Base-by-base conservation (phyloP, 352 stramenopile species). In the Phytophthora podocarpi region DNA sequence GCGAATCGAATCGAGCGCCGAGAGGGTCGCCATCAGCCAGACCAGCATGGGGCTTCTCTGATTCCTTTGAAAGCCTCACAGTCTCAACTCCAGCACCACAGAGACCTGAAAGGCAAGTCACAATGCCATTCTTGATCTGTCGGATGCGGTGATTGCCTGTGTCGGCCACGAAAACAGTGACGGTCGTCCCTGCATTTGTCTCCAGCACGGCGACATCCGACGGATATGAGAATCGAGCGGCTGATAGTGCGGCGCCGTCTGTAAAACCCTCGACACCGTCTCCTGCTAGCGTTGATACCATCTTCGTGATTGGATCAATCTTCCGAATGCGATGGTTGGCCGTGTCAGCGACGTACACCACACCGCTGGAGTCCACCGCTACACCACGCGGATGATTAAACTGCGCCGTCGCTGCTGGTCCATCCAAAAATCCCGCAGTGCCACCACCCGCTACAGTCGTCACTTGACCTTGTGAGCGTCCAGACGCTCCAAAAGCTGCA, bases 271-370 rank as follows among this genome's bases (percentile, higher is more conserved):
- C 51, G 2, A 59, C 53, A 1, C 79, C 78, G n/a, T 84, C 63
- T 5, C 85, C 82, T 16, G 80, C 81, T 3, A 93, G 47, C 1
- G 82, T 93, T 1, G 74, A 60, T 12, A 90, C 83, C 1, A 34
- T 67, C 26, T 81, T 63, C 0, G 70, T 78, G 2, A 27, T 56
- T 0, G 75, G 68, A 40, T 92, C 79, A 28, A 97, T 90, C 28
- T 76, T 76, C n/a, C 93, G 74, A 32, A 98, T 97, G 9, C 88
- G 47, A 65, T 98, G 95, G 71, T 99, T 99, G 30, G 89, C 88
- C 15, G 88, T 98, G 70, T 99, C 96, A 1, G 93, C 92, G 3
- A 99, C 91, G 68, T 98, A 99, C 5, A 98, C 82, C 32, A 97
- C 87, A 7, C 93, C 91, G 10, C 83, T 84, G 18, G 85, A 88